Evolutionary conservation across 2,329 filamentous ascomycete species (phyloP).

Genomic region (Diaporthe velutina): DNA sequence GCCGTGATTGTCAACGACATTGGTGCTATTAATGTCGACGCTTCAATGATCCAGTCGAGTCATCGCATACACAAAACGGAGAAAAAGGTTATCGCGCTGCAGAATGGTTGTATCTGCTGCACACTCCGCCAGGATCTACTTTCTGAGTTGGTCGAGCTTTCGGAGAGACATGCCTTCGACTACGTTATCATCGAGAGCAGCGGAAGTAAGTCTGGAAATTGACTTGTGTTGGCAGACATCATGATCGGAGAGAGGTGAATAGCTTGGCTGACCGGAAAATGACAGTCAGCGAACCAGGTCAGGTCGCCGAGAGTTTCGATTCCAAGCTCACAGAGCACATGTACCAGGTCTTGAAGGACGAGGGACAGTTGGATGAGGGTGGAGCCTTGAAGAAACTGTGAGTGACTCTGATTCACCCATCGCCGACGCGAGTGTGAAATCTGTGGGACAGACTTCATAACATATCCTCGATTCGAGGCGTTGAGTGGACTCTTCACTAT

Average conservation of each 20-base stretch:
- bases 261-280: not conserved
- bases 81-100: constrained; percentile 76
- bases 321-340: constrained; percentile 64
- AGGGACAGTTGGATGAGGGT: constrained; percentile 19
- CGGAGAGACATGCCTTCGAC: constrained; percentile 73
- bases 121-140: constrained; percentile 79
- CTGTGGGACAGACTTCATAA: not conserved
- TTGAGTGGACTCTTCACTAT: no score
- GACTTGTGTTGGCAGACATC: not conserved
- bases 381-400: constrained; percentile 51
- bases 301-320: constrained; percentile 81
- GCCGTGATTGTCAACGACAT: constrained; percentile 83
- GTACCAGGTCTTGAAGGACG: constrained; percentile 3
- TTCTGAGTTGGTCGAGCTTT: constrained; percentile 75
- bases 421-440: no score
- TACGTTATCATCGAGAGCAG: constrained; percentile 78
- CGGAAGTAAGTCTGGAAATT: not conserved
- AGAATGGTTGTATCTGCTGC: constrained; percentile 84
- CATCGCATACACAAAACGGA: constrained; percentile 66
- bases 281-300: constrained; percentile 76
- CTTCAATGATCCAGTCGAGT: constrained; percentile 69
- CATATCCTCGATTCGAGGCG: not conserved
- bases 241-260: no score
- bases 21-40: constrained; percentile 72
- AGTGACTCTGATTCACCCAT: constrained; percentile 36